Evolutionary conservation across 2,329 filamentous ascomycete species (phyloP).

Genomic region (Mycosphaerella sp.): DNA sequence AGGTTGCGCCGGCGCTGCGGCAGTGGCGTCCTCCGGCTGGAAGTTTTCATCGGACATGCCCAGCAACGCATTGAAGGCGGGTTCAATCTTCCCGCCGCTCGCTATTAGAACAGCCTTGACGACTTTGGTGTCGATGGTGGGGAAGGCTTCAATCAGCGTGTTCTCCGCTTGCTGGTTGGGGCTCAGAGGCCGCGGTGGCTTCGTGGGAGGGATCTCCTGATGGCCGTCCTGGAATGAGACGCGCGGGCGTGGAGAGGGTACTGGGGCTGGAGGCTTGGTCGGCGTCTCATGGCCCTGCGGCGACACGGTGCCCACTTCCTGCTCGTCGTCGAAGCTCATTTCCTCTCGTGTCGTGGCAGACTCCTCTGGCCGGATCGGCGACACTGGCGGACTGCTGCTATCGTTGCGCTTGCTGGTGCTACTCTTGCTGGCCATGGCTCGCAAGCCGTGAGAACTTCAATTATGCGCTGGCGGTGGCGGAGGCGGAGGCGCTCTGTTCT

Average conservation of each 20-base stretch:
- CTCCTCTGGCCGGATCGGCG: constrained; percentile 32
- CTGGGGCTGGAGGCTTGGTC: constrained; percentile 36
- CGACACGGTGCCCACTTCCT: constrained; percentile 51
- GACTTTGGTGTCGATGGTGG: constrained; percentile 69
- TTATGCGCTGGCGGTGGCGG: not conserved
- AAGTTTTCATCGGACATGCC: constrained; percentile 54
- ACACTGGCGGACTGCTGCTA: constrained; percentile 27
- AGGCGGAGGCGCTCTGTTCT: not conserved
- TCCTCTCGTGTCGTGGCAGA: constrained; percentile 37
- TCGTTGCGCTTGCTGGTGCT: constrained; percentile 17
- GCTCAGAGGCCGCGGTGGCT: constrained; percentile 77
- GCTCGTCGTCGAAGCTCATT: constrained; percentile 55
- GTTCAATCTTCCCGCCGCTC: constrained; percentile 80
- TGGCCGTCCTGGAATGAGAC: constrained; percentile 46
- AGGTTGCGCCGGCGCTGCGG: constrained; percentile 46
- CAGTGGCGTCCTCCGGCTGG: constrained; percentile 50
- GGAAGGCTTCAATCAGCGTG: constrained; percentile 91
- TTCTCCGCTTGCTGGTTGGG: constrained; percentile 78
- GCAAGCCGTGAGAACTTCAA: not conserved
- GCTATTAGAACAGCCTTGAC: constrained; percentile 83
- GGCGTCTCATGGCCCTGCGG: constrained; percentile 35
- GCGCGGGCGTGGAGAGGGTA: constrained; percentile 39
- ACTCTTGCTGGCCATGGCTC: constrained; percentile 7
- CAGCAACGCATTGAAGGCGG: constrained; percentile 89
- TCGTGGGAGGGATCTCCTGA: constrained; percentile 58